Conservation (phyloP, 495 filamentous ascomycete genomes). For the Aspergillus sclerotiicarbonarius region DNA sequence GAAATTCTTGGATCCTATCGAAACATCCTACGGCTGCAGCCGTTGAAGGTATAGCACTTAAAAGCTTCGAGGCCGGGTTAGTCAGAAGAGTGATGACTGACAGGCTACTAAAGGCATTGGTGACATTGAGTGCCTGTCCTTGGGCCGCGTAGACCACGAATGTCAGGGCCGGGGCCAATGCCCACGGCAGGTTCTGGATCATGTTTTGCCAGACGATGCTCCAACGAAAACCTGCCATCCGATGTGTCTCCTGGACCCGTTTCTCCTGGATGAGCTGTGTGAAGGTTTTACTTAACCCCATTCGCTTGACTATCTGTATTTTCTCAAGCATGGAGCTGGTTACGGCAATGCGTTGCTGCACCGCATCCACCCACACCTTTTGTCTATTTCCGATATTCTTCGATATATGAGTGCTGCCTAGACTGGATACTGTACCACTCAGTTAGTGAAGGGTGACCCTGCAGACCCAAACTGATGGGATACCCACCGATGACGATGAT, state of each 20-base stretch:
- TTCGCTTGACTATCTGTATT: background rate
- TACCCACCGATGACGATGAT: background rate
- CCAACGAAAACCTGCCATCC: background rate
- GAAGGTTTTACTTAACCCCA: background rate
- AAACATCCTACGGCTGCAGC: background rate
- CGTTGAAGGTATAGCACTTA: background rate
- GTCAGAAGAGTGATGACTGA: background rate
- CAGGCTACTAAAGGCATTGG: background rate
- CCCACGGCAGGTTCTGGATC: conserved; percentile 3
- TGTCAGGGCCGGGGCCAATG: conserved; percentile 1
- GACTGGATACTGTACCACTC: background rate
- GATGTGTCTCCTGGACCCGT: background rate
- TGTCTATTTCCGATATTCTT: background rate
- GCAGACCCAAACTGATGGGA: background rate
- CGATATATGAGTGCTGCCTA: conserved; percentile 1
- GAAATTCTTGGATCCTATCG: background rate
- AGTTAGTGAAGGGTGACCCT: background rate
- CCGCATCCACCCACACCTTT: conserved; percentile 2
- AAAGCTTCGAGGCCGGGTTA: background rate
- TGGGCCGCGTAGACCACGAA: background rate
- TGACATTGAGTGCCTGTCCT: background rate
- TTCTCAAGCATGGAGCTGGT: background rate
- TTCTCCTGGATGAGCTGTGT: background rate
- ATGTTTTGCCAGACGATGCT: conserved; percentile 1
- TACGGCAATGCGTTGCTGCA: background rate